Conservation (phyloP, 1,139 yeast genomes). For the Diutina mesorugosa region DNA sequence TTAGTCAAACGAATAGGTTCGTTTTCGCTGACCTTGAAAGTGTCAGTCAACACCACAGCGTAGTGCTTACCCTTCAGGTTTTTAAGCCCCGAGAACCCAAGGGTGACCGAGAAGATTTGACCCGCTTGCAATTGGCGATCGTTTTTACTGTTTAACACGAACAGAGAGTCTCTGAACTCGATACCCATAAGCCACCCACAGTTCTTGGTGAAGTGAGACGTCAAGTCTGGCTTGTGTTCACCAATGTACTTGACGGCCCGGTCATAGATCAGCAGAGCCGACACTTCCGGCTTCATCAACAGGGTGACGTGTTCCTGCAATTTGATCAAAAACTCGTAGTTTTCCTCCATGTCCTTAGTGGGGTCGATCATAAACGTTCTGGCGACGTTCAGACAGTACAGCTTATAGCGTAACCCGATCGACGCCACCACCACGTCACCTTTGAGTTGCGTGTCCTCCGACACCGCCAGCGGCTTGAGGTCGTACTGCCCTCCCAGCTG, state of each 20-base stretch:
- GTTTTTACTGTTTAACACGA: slow-evolving; percentile 62
- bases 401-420: slow-evolving; percentile 76
- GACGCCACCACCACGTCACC: slow-evolving; percentile 75
- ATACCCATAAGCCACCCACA: slow-evolving; percentile 88
- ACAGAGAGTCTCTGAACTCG: slow-evolving; percentile 75
- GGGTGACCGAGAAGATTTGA: slow-evolving; percentile 60
- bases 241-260: slow-evolving; percentile 49
- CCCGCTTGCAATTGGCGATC: slow-evolving; percentile 59
- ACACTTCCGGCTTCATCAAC: slow-evolving; percentile 53
- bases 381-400: slow-evolving; percentile 80
- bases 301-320: slow-evolving; percentile 49
- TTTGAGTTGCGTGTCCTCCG: slow-evolving; percentile 49
- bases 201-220: slow-evolving; percentile 56
- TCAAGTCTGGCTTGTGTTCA: slow-evolving; percentile 51
- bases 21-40: slow-evolving; percentile 54
- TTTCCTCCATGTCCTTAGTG: slow-evolving; percentile 60
- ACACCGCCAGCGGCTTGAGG: slow-evolving; percentile 73
- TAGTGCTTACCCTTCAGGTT: slow-evolving; percentile 40
- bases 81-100: slow-evolving; percentile 61
- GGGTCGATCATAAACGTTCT: slow-evolving; percentile 91
- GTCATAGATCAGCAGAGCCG: slow-evolving; percentile 54
- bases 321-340: slow-evolving; percentile 63
- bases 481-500: slow-evolving; percentile 86
- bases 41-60: slow-evolving; percentile 71
- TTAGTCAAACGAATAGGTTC: slow-evolving; percentile 60